A percentile compares a stretch with the other conserved stretches of the same genome.
phyloP scores from a whole-genome alignment of 805 yeast genomes.

The Ogataea henricii region DNA sequence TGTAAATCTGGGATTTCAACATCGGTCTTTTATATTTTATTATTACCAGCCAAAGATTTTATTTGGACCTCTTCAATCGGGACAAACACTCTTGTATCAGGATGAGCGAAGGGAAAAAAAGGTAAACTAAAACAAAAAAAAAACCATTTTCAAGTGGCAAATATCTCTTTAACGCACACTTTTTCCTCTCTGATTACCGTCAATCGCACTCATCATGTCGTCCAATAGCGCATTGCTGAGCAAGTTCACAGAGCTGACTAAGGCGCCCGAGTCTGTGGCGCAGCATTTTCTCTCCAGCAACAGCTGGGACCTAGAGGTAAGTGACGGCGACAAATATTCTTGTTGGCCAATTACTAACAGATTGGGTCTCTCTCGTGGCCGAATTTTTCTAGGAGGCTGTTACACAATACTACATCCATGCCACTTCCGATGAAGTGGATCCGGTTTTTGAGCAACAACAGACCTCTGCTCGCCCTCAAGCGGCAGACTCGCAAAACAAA shows the following conservation, averaged over 20 bases:
- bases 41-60: not conserved
- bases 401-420: conserved; percentile 29
- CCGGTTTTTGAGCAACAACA: not conserved
- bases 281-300: conserved; percentile 37
- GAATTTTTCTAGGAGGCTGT: conserved; percentile 29
- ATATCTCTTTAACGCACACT: not conserved
- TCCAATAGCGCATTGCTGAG: conserved; percentile 25
- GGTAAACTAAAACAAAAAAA: not conserved
- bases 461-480: not conserved
- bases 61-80: not conserved
- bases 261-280: conserved; percentile 41
- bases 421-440: conserved; percentile 17
- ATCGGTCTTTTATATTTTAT: conserved; percentile 37
- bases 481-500: not conserved
- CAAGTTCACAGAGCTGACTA: conserved; percentile 41
- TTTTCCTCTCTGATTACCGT: not conserved
- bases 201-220: conserved; percentile 15
- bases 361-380: not conserved
- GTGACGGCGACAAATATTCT: conserved; percentile 8
- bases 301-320: conserved; percentile 31
- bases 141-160: conserved; percentile 7
- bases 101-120: too few species aligned
- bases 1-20: conserved; percentile 47
- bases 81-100: too few species aligned
- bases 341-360: conserved; percentile 1